A percentile compares a stretch with the other conserved stretches of the same genome.
phyloP scores from a whole-genome alignment of 805 yeast genomes.

The Saccharomycopsis microspora region DNA sequence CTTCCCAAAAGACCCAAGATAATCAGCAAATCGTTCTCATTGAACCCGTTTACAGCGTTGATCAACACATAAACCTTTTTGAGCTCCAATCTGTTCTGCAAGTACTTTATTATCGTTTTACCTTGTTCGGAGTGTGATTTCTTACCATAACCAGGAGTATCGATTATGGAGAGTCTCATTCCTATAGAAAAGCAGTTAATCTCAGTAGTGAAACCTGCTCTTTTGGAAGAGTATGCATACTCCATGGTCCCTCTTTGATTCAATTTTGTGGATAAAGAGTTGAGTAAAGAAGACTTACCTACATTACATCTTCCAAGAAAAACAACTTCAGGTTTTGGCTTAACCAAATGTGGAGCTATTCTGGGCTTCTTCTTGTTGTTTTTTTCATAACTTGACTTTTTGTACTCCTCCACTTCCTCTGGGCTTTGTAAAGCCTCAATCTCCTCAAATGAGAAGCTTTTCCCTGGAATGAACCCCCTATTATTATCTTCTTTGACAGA shows the following conservation, averaged over 20 bases:
- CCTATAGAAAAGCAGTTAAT: slow-evolving; percentile 60
- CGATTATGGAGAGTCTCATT: slow-evolving; percentile 54
- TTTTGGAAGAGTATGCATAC: slow-evolving; percentile 43
- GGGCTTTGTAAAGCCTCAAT: not conserved
- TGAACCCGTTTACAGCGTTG: slow-evolving; percentile 49
- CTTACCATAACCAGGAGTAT: slow-evolving; percentile 86
- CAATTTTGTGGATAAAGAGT: slow-evolving; percentile 39
- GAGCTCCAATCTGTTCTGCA: slow-evolving; percentile 41
- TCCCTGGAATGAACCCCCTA: too few species aligned
- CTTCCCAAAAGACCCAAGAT: slow-evolving; percentile 39
- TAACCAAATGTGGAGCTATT: slow-evolving; percentile 1
- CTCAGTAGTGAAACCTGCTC: slow-evolving; percentile 48
- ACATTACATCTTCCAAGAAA: slow-evolving; percentile 77
- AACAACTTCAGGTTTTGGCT: slow-evolving; percentile 55
- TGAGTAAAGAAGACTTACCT: slow-evolving; percentile 74
- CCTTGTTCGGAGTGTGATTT: slow-evolving; percentile 64
- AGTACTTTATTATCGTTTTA: slow-evolving; percentile 48
- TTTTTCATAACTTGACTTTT: not conserved
- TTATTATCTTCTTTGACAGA: not conserved
- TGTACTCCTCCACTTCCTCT: not conserved
- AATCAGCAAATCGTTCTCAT: slow-evolving; percentile 37
- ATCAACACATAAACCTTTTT: slow-evolving; percentile 50
- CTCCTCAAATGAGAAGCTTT: too few species aligned
- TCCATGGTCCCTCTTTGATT: slow-evolving; percentile 21
- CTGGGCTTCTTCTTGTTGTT: slow-evolving; percentile 12